Base-by-base conservation (phyloP, 2,329 filamentous ascomycete genomes). In the Alternaria rosae region DNA sequence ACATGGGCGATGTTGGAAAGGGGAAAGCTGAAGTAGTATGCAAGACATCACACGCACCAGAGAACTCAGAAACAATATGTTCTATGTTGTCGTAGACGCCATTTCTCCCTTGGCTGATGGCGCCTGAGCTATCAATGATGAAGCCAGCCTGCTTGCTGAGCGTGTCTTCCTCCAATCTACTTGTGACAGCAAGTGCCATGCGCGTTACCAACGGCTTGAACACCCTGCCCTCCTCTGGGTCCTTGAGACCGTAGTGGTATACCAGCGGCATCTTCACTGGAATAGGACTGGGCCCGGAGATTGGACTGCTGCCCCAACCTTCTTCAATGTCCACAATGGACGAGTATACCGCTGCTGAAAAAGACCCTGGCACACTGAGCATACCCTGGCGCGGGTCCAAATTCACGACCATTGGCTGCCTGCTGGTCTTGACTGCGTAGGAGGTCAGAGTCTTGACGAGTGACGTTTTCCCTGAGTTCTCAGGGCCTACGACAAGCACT, bases 251-350 rank as follows among this genome's bases (percentile, higher is more conserved):
- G 78, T 92, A 97, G 79, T 93, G 92, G 76, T 97, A 97, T 26
- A 94, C 93, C 56, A 99, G 82, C 6, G 95, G 95, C 70, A 97
- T 85, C 83, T 97, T 98, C 54, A 97, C 92, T 0, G 94, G 94
- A 17, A 97, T 89, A 1, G 89, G 87, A 70, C 91, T 95, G 0
- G 95, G 94, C 0, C 94, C 95, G 68, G 92, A 96, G 71, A 94
- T 97, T 0, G 94, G 94, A 70, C 92, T 94, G 68, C 87, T 92
- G 10, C 95, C 95, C 89, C 93, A 97, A 8, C 92, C 92, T 64
- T 93, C 90, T 72, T 94, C 92, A 1, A 97, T 86, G 78, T 98
- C 94, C 81, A 98, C 87, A 71, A 97, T 87, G 0, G 91, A 93
- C 10, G 91, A 91, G 75, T 97, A 93, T 5, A 92, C 92, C n/a